A percentile compares a stretch with the other conserved stretches of the same genome.
Conservation (phyloP, 768 basidiomycete genomes). For the Imleria badia region DNA sequence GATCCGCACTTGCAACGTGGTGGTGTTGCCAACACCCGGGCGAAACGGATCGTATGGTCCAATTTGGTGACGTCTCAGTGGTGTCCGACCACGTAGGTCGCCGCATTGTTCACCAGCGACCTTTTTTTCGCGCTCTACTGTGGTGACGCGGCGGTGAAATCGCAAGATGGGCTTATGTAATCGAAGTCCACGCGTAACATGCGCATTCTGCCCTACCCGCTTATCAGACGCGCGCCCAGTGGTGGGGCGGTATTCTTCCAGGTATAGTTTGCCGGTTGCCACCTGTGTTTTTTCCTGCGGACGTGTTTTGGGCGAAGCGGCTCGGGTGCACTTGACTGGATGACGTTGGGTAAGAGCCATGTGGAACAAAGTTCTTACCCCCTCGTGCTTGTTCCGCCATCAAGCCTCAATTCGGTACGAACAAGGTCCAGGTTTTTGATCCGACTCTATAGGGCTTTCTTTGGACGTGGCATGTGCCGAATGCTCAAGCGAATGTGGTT, state of each 20-base stretch:
- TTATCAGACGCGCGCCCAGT: not conserved
- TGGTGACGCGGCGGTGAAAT: slow-evolving; percentile 3
- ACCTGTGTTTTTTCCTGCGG: not conserved
- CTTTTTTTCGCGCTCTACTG: not conserved
- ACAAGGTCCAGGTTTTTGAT: slow-evolving; percentile 2
- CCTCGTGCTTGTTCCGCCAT: slow-evolving; percentile 1
- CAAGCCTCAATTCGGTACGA: slow-evolving; percentile 2
- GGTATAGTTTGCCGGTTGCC: not conserved
- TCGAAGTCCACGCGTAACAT: slow-evolving; percentile 8
- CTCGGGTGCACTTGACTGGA: not conserved
- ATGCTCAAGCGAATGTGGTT: not conserved
- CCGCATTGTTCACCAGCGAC: not conserved
- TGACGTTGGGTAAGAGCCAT: not conserved
- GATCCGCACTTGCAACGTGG: slow-evolving; percentile 12
- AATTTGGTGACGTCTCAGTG: not conserved
- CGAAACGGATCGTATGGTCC: slow-evolving; percentile 7
- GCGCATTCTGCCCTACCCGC: not conserved
- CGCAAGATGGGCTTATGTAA: slow-evolving; percentile 13
- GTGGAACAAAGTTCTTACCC: not conserved
- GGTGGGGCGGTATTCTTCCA: not conserved
- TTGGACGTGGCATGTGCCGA: not conserved
- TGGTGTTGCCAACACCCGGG: not conserved
- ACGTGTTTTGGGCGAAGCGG: not conserved
- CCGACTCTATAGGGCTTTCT: slow-evolving; percentile 2
- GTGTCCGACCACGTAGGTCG: not conserved